These are phyloP conservation scores for Sporothrix curviconia DNA, from an alignment of 2,329 filamentous ascomycete species.

Conservation along the genomic window DNA sequence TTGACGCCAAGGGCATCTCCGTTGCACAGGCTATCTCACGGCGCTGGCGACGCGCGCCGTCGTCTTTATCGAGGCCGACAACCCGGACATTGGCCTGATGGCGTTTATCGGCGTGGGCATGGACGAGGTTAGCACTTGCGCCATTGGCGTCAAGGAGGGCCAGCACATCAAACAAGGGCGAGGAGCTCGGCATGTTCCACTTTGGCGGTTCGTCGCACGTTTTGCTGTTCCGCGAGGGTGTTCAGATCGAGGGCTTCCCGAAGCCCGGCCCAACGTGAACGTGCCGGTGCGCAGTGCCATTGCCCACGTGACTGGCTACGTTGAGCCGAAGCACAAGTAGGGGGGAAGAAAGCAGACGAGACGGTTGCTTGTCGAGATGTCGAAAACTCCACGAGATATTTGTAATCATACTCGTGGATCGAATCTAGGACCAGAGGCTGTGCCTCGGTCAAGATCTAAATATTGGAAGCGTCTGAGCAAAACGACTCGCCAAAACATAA, in stretches of 20 bases:
- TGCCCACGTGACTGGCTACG: constrained; percentile 21
- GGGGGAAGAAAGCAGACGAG: neutral
- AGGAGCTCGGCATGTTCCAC: constrained; percentile 72
- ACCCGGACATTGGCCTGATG: constrained; percentile 60
- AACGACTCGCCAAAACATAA: too few species aligned
- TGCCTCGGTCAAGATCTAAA: too few species aligned
- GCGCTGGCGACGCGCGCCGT: constrained; percentile 62
- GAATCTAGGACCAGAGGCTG: too few species aligned
- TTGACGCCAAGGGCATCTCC: constrained; percentile 37
- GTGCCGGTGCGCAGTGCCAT: constrained; percentile 28
- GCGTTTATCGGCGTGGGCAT: constrained; percentile 67
- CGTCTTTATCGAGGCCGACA: constrained; percentile 65
- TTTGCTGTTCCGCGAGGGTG: constrained; percentile 55
- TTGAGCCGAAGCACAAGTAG: neutral
- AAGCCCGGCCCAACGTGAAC: constrained; percentile 25
- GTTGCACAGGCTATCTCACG: constrained; percentile 59
- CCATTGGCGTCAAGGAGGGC: constrained; percentile 61
- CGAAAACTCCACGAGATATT: neutral
- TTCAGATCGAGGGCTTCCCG: constrained; percentile 39
- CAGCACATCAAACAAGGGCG: constrained; percentile 61
- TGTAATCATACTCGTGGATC: too few species aligned
- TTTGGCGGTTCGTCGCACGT: constrained; percentile 69
- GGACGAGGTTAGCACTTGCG: constrained; percentile 69
- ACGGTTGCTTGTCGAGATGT: neutral
- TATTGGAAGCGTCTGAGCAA: too few species aligned